Conservation (phyloP, 2,329 filamentous ascomycete species). For the Nannizziopsis barbatae region DNA sequence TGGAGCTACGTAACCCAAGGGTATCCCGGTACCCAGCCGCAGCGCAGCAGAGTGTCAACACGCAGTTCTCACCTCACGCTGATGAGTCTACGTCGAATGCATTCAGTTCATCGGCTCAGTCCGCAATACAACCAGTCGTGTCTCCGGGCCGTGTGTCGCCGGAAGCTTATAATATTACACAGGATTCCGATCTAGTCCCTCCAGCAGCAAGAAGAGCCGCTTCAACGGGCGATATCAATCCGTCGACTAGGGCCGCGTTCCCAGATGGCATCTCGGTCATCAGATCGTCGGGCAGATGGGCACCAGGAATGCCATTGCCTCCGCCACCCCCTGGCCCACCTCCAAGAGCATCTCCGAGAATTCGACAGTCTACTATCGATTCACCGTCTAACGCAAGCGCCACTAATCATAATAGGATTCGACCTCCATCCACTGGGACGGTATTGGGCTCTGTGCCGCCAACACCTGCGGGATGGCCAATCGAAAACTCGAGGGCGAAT, state of each 20-base stretch:
- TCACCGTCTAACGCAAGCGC: not conserved
- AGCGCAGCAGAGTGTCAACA: not conserved
- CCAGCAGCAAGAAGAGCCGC: constrained; percentile 36
- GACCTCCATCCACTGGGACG: constrained; percentile 7
- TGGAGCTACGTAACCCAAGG: not conserved
- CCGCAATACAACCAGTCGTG: not conserved
- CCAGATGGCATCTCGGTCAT: constrained; percentile 19
- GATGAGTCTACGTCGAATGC: not conserved
- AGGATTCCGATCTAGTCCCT: constrained; percentile 15
- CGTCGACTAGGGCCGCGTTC: constrained; percentile 26
- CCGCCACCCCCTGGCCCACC: constrained; percentile 39
- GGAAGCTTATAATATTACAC: constrained; percentile 18
- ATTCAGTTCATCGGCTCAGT: not conserved
- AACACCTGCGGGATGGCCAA: constrained; percentile 34
- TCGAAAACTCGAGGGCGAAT: constrained; percentile 15
- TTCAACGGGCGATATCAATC: constrained; percentile 35
- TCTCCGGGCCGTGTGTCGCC: constrained; percentile 11
- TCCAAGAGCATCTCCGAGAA: constrained; percentile 19
- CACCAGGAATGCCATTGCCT: constrained; percentile 37
- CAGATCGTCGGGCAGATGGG: constrained; percentile 29
- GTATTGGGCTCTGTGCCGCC: constrained; percentile 6
- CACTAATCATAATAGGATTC: not conserved
- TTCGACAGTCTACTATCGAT: constrained; percentile 1
- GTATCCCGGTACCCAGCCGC: not conserved
- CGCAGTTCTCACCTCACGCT: not conserved